phyloP scores from a whole-genome alignment of 768 basidiomycete genomes.

The Russula sp. region DNA sequence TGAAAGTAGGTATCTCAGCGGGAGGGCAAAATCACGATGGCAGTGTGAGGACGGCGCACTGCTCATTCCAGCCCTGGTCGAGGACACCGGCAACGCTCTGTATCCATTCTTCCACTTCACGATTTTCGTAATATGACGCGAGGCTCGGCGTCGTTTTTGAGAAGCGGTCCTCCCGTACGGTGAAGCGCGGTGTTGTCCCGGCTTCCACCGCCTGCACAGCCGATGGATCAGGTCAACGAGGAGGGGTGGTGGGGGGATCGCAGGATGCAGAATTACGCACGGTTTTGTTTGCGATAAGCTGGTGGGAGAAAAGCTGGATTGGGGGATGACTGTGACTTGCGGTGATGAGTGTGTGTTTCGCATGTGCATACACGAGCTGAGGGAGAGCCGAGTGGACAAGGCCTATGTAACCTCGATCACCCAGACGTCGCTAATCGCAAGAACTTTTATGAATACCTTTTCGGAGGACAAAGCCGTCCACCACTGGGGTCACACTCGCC shows the following conservation, averaged over 20 bases:
- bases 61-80: constrained; percentile 83
- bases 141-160: constrained; percentile 73
- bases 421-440: neutral
- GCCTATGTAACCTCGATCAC: constrained; percentile 38
- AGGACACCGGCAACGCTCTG: constrained; percentile 83
- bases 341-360: constrained; percentile 55
- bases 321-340: constrained; percentile 44
- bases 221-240: neutral
- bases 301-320: constrained; percentile 74
- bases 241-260: neutral
- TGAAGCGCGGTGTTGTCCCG: constrained; percentile 53
- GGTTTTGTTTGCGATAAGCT: constrained; percentile 77
- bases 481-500: constrained; percentile 90
- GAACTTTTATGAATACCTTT: constrained; percentile 51
- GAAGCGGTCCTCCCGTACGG: constrained; percentile 68
- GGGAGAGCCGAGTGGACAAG: constrained; percentile 70
- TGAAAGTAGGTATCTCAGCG: neutral
- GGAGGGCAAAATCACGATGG: neutral
- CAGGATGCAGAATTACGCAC: constrained; percentile 30
- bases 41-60: constrained; percentile 40
- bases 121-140: constrained; percentile 68
- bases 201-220: constrained; percentile 60
- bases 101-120: constrained; percentile 91
- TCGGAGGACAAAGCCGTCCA: constrained; percentile 94
- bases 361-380: constrained; percentile 72